Evolutionary conservation across 345 rosid species (phyloP).

Genomic region (Ailanthus altissimus): DNA sequence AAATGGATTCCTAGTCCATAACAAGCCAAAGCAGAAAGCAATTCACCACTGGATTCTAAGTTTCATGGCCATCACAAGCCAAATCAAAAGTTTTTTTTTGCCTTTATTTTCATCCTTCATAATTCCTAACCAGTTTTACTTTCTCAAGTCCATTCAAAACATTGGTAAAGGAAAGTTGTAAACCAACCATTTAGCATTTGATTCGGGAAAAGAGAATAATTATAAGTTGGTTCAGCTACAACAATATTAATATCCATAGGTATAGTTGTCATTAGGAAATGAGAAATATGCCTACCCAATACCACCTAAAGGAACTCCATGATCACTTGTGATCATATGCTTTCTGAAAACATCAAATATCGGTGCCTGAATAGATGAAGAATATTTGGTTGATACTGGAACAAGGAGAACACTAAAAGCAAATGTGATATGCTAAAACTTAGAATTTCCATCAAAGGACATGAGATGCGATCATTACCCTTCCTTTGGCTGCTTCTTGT

Average conservation of each 20-base stretch:
- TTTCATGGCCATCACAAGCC: background rate
- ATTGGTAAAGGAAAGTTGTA: background rate
- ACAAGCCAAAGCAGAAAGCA: too few species aligned
- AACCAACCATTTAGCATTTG: background rate
- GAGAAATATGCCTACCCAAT: constrained; percentile 60
- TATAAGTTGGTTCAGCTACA: too few species aligned
- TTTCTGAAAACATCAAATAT: constrained; percentile 55
- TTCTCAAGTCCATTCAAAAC: background rate
- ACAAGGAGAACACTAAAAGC: background rate
- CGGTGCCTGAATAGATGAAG: constrained; percentile 39
- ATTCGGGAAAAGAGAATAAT: background rate
- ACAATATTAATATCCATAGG: too few species aligned
- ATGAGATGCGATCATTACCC: constrained; percentile 38
- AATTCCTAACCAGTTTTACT: background rate
- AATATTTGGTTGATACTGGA: constrained; percentile 12
- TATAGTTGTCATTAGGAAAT: background rate
- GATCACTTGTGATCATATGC: constrained; percentile 54
- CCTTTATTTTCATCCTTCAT: background rate
- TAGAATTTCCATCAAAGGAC: background rate
- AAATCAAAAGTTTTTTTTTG: too few species aligned
- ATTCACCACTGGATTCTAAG: background rate
- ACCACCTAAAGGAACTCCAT: constrained; percentile 75
- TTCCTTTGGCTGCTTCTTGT: constrained; percentile 64
- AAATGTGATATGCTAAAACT: background rate
- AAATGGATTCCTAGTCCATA: too few species aligned